These are phyloP conservation scores for Neurospora sp. DNA, from an alignment of 495 filamentous ascomycete genomes.

Conservation along the genomic window DNA sequence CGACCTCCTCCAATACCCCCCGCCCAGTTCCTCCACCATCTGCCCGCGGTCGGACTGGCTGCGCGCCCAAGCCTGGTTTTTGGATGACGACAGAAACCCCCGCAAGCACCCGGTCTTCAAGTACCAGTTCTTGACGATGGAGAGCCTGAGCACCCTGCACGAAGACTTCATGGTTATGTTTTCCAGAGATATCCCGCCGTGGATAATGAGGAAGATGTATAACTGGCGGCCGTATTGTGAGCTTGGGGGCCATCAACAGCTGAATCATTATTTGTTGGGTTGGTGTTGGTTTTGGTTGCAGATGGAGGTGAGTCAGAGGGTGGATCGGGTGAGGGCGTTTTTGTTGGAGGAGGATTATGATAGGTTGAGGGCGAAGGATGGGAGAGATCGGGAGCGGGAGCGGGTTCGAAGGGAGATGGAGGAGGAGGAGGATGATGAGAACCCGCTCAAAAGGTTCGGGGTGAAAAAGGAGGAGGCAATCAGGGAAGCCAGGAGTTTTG, in stretches of 20 bases:
- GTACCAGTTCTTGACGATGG: background rate
- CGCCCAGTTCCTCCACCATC: background rate
- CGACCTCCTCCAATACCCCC: background rate
- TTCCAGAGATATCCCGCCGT: background rate
- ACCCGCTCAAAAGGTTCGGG: slow-evolving; percentile 13
- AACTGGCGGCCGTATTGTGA: background rate
- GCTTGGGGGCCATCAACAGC: background rate
- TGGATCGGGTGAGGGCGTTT: background rate
- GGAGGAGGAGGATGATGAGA: background rate
- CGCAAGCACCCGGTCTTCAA: background rate
- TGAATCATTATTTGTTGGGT: background rate
- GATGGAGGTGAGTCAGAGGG: slow-evolving; percentile 1
- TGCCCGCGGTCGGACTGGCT: background rate
- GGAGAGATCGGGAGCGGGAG: background rate
- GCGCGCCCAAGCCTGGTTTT: background rate
- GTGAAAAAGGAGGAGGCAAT: background rate
- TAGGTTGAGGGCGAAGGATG: background rate
- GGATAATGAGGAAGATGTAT: background rate
- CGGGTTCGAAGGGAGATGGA: background rate
- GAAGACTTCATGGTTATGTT: background rate
- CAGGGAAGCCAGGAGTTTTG: slow-evolving; percentile 14
- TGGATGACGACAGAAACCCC: background rate
- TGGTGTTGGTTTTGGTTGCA: background rate
- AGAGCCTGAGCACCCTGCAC: background rate
- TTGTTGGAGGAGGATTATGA: background rate